Base-by-base conservation (phyloP, 179 eudicot species). In the Heliamphora pulchella region DNA sequence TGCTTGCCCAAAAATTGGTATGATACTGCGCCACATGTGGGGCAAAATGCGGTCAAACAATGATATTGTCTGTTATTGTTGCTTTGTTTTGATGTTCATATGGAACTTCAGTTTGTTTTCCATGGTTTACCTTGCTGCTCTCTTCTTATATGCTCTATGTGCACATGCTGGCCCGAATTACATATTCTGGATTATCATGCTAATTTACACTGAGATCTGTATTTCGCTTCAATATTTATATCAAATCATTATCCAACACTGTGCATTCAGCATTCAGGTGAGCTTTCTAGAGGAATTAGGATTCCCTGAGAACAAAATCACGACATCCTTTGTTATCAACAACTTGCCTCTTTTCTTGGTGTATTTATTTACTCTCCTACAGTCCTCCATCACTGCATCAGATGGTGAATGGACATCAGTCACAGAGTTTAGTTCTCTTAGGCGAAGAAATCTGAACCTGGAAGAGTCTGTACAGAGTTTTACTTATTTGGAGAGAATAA, bases 21-120 rank as follows among this genome's bases (percentile, higher is more conserved):
- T 89, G 87, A 96, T 96, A 67, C 65, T 89, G 75, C 84, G 71
- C 57, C 93, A 94, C 83, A 89, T 94, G 78, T 96, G 98, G 99
- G 87, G 90, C 71, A 97, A 92, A 80, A 96, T 96, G 97, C 88
- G 97, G 39, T 91, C 99, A 53, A 96, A 96, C 79, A 94, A 96
- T 75, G 98, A 96, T 81, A 82, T 96, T 75, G 97, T 96, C 61
- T 96, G 99, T 74, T 96, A 96, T 83, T 92, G 95, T 87, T 94
- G 98, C 89, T 96, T 96, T 83, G 80, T 96, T 83, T 85, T 93
- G 5, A 91, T 91, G 77, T 94, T 96, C 80, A 88, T 94, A 64
- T 96, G 98, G 99, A 96, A 96, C 84, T 96, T 96, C 90, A 96
- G 97, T 82, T 84, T 96, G 86, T 92, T 96, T 55, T 96, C 98